phyloP scores from a whole-genome alignment of 2,329 filamentous ascomycete species.

The Hypoxylon sp. region DNA sequence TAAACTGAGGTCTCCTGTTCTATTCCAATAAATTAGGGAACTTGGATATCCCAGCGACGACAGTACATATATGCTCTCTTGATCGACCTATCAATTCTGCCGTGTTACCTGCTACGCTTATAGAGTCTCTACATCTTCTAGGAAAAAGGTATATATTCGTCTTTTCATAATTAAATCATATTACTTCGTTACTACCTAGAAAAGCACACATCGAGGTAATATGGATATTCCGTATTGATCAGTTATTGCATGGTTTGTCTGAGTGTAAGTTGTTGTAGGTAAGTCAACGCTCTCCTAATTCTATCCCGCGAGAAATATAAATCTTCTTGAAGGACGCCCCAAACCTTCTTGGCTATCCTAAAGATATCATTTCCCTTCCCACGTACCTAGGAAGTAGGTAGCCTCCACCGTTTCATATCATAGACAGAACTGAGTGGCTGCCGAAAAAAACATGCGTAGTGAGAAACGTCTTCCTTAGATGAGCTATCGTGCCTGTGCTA shows the following conservation, averaged over 20 bases:
- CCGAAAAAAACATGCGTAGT: neutral
- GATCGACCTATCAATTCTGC: too few relatives aligned
- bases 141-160: neutral
- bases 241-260: neutral
- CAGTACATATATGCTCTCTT: too few relatives aligned
- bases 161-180: neutral
- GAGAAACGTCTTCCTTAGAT: neutral
- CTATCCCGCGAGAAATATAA: neutral
- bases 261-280: neutral
- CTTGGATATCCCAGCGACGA: too few relatives aligned
- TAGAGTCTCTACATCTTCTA: neutral
- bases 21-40: too few relatives aligned
- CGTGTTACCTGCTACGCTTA: neutral
- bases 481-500: neutral
- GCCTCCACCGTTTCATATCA: neutral
- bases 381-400: neutral
- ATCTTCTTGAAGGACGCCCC: neutral
- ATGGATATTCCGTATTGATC: neutral
- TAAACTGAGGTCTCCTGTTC: neutral
- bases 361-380: neutral
- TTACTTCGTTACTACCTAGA: neutral
- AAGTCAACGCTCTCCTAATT: neutral
- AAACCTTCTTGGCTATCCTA: neutral
- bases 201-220: neutral
- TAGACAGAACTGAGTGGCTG: neutral